Conservation (phyloP, 2,329 filamentous ascomycete genomes). For the Davidsoniella neocaledoniae region DNA sequence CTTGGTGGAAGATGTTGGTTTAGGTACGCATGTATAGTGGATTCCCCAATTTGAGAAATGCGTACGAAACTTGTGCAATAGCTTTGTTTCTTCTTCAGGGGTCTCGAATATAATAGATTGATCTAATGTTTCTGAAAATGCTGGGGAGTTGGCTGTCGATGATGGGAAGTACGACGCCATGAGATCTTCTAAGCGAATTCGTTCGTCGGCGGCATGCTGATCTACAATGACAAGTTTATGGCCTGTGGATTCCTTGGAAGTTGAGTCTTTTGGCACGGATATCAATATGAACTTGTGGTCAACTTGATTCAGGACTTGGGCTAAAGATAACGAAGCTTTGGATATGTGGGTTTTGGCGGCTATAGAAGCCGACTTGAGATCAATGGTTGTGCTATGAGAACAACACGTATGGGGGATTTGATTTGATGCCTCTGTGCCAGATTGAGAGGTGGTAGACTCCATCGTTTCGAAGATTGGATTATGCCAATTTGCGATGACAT, state of each 20-base stretch:
- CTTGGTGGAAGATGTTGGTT: neutral
- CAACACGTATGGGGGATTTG: no score
- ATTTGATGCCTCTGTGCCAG: no score
- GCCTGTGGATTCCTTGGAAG: neutral
- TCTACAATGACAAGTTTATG: slow-evolving; percentile 48
- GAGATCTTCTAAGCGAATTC: slow-evolving; percentile 60
- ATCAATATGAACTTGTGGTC: slow-evolving; percentile 74
- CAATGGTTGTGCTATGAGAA: no score
- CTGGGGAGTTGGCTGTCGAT: slow-evolving; percentile 11
- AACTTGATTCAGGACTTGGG: slow-evolving; percentile 62
- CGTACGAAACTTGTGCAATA: slow-evolving; percentile 35
- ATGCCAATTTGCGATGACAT: slow-evolving; percentile 48
- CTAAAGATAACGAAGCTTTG: slow-evolving; percentile 39
- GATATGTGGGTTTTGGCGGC: slow-evolving; percentile 33
- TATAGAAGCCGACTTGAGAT: slow-evolving; percentile 5
- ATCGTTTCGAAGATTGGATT: slow-evolving; percentile 49
- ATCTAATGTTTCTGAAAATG: slow-evolving; percentile 24
- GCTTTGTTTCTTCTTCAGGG: slow-evolving; percentile 36
- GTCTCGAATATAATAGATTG: slow-evolving; percentile 50
- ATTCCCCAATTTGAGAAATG: slow-evolving; percentile 65
- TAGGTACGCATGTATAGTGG: slow-evolving; percentile 24
- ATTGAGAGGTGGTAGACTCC: no score
- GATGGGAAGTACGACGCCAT: slow-evolving; percentile 35
- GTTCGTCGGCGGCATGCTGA: slow-evolving; percentile 89
- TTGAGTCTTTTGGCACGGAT: slow-evolving; percentile 25